phyloP scores from a whole-genome alignment of 148 eudicot genomes.

The Heliamphora exappendiculata region DNA sequence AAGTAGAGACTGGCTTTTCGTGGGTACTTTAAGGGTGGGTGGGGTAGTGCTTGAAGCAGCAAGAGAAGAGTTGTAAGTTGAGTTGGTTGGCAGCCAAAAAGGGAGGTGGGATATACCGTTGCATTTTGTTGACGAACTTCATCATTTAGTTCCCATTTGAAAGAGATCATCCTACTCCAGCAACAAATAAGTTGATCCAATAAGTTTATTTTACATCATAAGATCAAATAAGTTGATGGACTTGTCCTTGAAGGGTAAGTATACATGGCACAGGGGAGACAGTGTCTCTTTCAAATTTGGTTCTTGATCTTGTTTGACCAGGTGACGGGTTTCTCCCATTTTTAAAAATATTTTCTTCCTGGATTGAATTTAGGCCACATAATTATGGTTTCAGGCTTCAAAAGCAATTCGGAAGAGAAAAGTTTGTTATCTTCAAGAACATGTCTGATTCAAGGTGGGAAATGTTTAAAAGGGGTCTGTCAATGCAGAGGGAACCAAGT shows the following conservation, averaged over 20 bases:
- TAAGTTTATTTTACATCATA: background rate
- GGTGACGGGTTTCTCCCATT: background rate
- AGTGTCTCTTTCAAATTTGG: background rate
- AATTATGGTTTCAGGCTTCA: background rate
- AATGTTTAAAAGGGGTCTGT: background rate
- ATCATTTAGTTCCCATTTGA: no score
- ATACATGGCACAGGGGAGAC: background rate
- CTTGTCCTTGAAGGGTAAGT: background rate
- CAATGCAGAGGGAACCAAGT: background rate
- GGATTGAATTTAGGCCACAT: background rate
- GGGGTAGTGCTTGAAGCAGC: background rate
- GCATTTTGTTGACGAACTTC: background rate
- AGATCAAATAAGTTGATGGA: background rate
- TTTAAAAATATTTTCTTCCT: background rate
- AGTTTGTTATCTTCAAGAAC: background rate
- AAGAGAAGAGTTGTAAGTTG: background rate
- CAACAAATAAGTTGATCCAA: no score
- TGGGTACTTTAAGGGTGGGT: background rate
- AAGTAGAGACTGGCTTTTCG: background rate
- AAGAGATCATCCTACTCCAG: no score
- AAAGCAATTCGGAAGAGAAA: background rate
- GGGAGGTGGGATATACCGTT: background rate
- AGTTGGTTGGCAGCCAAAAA: background rate
- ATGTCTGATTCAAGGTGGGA: background rate
- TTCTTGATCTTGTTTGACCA: background rate